phyloP scores from a whole-genome alignment of 2,329 filamentous ascomycete genomes.

The Cercospora citrullina region DNA sequence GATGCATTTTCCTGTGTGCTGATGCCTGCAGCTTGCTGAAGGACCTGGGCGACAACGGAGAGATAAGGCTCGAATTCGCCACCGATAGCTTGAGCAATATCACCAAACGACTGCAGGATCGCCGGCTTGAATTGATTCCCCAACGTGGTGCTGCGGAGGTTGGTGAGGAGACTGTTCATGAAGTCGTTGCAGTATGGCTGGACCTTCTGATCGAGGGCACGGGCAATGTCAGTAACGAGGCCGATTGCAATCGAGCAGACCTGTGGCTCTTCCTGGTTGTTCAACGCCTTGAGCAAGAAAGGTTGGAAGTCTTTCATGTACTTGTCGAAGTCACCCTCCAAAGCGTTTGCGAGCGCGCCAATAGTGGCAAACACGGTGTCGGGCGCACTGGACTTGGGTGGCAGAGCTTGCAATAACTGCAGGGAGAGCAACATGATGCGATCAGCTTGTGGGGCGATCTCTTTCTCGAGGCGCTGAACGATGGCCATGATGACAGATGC shows the following conservation, averaged over 20 bases:
- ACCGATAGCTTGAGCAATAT: conserved; percentile 92
- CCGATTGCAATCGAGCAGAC: conserved; percentile 97
- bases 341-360: conserved; percentile 83
- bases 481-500: conserved; percentile 89
- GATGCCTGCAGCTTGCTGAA: conserved; percentile 90
- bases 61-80: conserved; percentile 92
- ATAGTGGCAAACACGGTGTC: conserved; percentile 92
- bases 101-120: conserved; percentile 95
- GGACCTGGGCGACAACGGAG: conserved; percentile 84
- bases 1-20: conserved; percentile 56
- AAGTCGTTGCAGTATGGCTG: conserved; percentile 95
- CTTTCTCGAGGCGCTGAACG: conserved; percentile 84
- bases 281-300: conserved; percentile 89
- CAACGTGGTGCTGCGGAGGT: conserved; percentile 80
- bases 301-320: conserved; percentile 97
- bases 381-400: conserved; percentile 87
- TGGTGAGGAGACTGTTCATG: conserved; percentile 96
- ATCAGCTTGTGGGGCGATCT: conserved; percentile 86
- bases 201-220: conserved; percentile 83
- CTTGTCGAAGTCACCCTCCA: conserved; percentile 90
- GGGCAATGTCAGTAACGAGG: conserved; percentile 92
- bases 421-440: conserved; percentile 90
- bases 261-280: conserved; percentile 91
- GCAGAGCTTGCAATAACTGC: conserved; percentile 73
- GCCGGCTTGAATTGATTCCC: conserved; percentile 97